phyloP scores from a whole-genome alignment of 2,329 filamentous ascomycete species.

The Arthrinium phaeospermum region DNA sequence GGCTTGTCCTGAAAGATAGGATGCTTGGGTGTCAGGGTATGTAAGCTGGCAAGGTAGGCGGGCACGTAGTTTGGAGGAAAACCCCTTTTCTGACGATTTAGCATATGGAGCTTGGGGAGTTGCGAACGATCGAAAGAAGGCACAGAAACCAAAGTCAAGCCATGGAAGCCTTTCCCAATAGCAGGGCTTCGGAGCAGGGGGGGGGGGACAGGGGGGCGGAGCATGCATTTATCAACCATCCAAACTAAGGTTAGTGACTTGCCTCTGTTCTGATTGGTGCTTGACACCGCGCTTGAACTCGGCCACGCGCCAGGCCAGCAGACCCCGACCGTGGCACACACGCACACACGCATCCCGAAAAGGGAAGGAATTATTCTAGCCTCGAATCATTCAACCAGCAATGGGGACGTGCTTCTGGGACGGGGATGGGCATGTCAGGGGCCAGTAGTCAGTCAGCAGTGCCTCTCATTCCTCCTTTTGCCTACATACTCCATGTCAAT shows the following conservation, averaged over 20 bases:
- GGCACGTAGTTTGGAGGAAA: background rate
- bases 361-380: slow-evolving; percentile 11
- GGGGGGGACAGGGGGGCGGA: background rate
- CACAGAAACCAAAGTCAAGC: slow-evolving; percentile 2
- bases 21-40: background rate
- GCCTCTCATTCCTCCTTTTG: slow-evolving; percentile 5
- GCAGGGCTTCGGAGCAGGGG: background rate
- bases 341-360: background rate
- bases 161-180: slow-evolving; percentile 14
- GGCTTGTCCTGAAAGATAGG: background rate
- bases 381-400: slow-evolving; percentile 1
- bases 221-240: background rate
- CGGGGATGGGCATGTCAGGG: background rate
- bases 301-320: background rate
- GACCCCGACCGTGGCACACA: background rate
- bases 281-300: slow-evolving; percentile 8
- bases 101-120: slow-evolving; percentile 1
- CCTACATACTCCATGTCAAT: background rate
- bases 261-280: slow-evolving; percentile 4
- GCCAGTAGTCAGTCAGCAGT: slow-evolving; percentile 4
- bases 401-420: background rate
- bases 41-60: too few relatives aligned
- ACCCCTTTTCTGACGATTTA: slow-evolving; percentile 2
- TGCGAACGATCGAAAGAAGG: slow-evolving; percentile 12
- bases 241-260: background rate